Base-by-base conservation (phyloP, 1,284 basidiomycete genomes). In the Sanghuangporus sanghuang region DNA sequence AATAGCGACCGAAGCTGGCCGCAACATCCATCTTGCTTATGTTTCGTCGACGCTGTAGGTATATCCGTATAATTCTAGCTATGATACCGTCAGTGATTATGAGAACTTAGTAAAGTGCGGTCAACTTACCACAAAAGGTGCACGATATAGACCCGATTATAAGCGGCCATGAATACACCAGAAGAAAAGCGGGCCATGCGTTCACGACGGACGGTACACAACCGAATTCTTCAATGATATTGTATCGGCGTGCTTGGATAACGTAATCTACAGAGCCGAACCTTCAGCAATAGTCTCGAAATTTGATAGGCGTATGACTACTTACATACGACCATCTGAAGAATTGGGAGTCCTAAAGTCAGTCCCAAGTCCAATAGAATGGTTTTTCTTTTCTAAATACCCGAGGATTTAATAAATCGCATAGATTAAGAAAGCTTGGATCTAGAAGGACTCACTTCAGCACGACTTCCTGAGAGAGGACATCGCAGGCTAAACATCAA, bases 201-300 rank as follows among this genome's bases (percentile, higher is more conserved):
- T 82, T 79, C 64, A 77, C 80, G 2, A 75, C 78, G 18, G 68
- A 68, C 8, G 77, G 77, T 38, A 69, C 72, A 68, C 85, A 87
- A 1, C 86, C 86, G 39, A 85, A 65, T 57, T 84, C 79, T 71
- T 87, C 83, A 38, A 75, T 75, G 54, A 87, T 83, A 62, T 82
- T 71, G 70, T 80, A 89, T 18, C 85, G 81, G 68, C 83, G 80
- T 1, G 78, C 79, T 70, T 84, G 79, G 3, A 79, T 76, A 55
- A 82, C 71, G 63, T 77, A 76, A 56, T 79, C 79, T 81, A n/a
- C 12, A 46, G 44, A 46, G n/a, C 16, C 27, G 32, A 18, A 54
- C 12, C 23, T 14, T 32, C n/a, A 12, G 18, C 44, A n/a, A 23
- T n/a, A 38, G 38, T 18, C 11, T n/a, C 16, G 14, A n/a, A 3